A percentile compares a stretch with the other conserved stretches of the same genome.
phyloP scores from a whole-genome alignment of 2,329 filamentous ascomycete genomes.

The Ceratocystis papillata region DNA sequence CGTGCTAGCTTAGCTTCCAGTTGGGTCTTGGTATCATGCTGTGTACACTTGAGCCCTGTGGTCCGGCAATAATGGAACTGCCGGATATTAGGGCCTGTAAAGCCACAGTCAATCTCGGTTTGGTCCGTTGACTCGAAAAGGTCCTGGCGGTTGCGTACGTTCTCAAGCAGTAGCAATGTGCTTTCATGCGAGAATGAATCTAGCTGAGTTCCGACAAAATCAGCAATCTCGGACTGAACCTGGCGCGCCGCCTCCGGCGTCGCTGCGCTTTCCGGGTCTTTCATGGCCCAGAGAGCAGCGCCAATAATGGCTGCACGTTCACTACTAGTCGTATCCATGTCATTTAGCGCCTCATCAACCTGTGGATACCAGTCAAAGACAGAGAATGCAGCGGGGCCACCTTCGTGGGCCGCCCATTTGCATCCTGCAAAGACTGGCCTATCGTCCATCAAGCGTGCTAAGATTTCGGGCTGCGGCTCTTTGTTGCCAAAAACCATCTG shows the following conservation, averaged over 20 bases:
- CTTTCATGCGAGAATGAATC: background rate
- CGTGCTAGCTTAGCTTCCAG: conserved; percentile 13
- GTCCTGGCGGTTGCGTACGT: background rate
- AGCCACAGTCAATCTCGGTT: conserved; percentile 17
- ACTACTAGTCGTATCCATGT: background rate
- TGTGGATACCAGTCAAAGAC: conserved; percentile 22
- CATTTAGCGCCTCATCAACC: conserved; percentile 12
- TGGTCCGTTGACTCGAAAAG: background rate
- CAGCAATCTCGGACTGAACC: background rate
- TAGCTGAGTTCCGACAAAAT: background rate
- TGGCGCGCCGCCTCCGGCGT: background rate
- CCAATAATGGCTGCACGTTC: conserved; percentile 6
- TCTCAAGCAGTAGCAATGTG: background rate
- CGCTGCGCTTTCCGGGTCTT: background rate
- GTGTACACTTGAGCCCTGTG: conserved; percentile 22
- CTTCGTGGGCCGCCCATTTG: conserved; percentile 16
- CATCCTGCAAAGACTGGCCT: conserved; percentile 1
- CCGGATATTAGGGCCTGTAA: background rate
- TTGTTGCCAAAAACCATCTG: background rate
- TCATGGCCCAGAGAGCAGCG: conserved; percentile 1
- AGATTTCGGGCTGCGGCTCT: background rate
- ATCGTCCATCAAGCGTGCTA: background rate
- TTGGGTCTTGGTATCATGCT: background rate
- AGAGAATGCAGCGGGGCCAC: conserved; percentile 11
- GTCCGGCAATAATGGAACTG: conserved; percentile 18